A percentile compares a stretch with the other conserved stretches of the same genome.
Evolutionary conservation across 202 grass and related monocot species (phyloP).

Genomic region (Setaria italica): DNA sequence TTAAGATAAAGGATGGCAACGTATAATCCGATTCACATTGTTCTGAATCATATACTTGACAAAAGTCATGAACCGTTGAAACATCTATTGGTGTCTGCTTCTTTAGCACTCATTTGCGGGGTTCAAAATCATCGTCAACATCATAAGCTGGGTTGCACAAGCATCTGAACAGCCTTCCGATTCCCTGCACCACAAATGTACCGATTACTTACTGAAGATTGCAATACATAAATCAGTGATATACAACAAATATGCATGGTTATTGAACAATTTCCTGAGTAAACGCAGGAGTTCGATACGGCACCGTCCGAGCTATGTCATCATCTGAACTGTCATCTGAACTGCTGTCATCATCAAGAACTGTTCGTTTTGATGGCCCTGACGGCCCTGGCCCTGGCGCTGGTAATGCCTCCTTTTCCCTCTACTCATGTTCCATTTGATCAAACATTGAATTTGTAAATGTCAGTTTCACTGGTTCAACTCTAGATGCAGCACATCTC

Average conservation of each 20-base stretch:
- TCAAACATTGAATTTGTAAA: conserved; percentile 8
- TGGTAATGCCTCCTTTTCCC: conserved; percentile 81
- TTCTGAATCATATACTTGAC: conserved; percentile 37
- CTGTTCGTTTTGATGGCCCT: conserved; percentile 66
- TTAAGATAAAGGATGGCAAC: conserved; percentile 1
- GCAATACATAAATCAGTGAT: not conserved
- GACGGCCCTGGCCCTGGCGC: conserved; percentile 48
- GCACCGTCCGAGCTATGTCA: conserved; percentile 57
- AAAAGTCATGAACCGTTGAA: conserved; percentile 23
- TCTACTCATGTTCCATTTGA: conserved; percentile 54
- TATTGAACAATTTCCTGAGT: conserved; percentile 71
- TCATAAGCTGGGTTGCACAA: conserved; percentile 99
- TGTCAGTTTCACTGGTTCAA: not conserved
- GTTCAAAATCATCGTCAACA: conserved; percentile 94
- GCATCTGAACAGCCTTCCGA: conserved; percentile 94
- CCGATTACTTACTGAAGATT: conserved; percentile 5
- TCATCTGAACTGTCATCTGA: conserved; percentile 91
- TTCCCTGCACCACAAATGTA: conserved; percentile 70
- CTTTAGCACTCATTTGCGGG: conserved; percentile 49
- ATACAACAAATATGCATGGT: not conserved
- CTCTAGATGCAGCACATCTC: not conserved
- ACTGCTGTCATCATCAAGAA: conserved; percentile 69
- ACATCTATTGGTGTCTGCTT: not conserved
- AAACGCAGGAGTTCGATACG: conserved; percentile 89
- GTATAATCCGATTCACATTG: conserved; percentile 14